Conservation (phyloP, 768 basidiomycete genomes). For the Panaeolus cyanescens region DNA sequence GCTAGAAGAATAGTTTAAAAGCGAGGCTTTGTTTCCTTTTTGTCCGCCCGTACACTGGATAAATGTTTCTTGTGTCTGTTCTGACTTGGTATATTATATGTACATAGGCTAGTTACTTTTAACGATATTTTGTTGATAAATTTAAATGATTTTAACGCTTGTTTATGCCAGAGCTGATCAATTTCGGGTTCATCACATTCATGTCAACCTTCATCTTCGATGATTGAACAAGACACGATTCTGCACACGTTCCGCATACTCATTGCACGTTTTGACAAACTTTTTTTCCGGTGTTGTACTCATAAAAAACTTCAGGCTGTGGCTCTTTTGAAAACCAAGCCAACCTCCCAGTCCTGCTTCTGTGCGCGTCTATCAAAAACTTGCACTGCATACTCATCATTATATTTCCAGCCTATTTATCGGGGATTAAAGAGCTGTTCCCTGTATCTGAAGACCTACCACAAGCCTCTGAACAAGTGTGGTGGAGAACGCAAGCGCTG, state of each 20-base stretch:
- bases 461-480: not conserved
- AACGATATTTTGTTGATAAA: not conserved
- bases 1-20: not conserved
- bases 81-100: not conserved
- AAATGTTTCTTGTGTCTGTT: not conserved
- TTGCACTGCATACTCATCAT: not conserved
- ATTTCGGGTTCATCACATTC: not conserved
- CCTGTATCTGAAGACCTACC: not conserved
- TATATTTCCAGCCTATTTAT: slow-evolving; percentile 41
- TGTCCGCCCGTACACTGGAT: not conserved
- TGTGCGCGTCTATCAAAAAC: slow-evolving; percentile 27
- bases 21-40: not conserved
- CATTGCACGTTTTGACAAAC: slow-evolving; percentile 31
- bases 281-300: not conserved
- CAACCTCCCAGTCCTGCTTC: slow-evolving; percentile 37
- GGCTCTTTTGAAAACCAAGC: slow-evolving; percentile 46
- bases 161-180: not conserved
- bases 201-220: not conserved
- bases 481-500: not conserved
- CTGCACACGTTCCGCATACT: slow-evolving; percentile 35
- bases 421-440: slow-evolving; percentile 10
- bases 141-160: not conserved
- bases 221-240: not conserved
- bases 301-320: slow-evolving; percentile 38
- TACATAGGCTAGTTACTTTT: not conserved